A percentile compares a stretch with the other conserved stretches of the same genome.
Conservation (phyloP, 2,329 filamentous ascomycete species). For the Sclerotinia subarctica region DNA sequence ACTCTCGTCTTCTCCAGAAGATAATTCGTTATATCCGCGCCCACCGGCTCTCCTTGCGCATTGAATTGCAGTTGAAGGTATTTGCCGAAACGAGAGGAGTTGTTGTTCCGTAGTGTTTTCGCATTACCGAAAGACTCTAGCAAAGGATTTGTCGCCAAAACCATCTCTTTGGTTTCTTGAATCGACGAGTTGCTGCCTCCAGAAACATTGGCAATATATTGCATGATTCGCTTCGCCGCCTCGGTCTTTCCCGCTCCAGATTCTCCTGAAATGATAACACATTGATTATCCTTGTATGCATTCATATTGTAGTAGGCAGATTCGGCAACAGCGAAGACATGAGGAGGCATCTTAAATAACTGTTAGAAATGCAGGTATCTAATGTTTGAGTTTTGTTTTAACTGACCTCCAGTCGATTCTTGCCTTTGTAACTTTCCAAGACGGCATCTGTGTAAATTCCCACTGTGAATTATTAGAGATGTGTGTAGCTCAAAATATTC, state of each 20-base stretch:
- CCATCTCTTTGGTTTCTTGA: conserved; percentile 98
- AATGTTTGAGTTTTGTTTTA: not conserved
- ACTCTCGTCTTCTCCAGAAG: conserved; percentile 93
- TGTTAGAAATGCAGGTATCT: conserved; percentile 19
- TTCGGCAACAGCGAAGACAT: conserved; percentile 97
- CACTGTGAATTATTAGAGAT: conserved; percentile 54
- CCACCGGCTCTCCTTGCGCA: conserved; percentile 81
- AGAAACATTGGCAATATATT: conserved; percentile 97
- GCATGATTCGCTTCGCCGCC: conserved; percentile 97
- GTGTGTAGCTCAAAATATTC: not conserved
- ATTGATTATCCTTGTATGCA: conserved; percentile 97
- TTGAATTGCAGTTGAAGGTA: conserved; percentile 98
- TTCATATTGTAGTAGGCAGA: conserved; percentile 99
- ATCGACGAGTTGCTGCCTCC: conserved; percentile 71
- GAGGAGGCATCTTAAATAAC: conserved; percentile 64
- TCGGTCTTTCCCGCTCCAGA: conserved; percentile 98
- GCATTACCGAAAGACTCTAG: conserved; percentile 98
- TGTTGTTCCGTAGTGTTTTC: conserved; percentile 97
- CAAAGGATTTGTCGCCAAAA: conserved; percentile 93
- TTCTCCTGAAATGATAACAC: conserved; percentile 98
- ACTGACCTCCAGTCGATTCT: conserved; percentile 82
- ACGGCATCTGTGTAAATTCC: conserved; percentile 97
- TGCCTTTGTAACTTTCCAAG: conserved; percentile 89
- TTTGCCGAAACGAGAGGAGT: conserved; percentile 97
- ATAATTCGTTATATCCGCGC: conserved; percentile 98